These are phyloP conservation scores for Aquilaria malaccensis DNA, from an alignment of 345 rosid species.

Conservation along the genomic window DNA sequence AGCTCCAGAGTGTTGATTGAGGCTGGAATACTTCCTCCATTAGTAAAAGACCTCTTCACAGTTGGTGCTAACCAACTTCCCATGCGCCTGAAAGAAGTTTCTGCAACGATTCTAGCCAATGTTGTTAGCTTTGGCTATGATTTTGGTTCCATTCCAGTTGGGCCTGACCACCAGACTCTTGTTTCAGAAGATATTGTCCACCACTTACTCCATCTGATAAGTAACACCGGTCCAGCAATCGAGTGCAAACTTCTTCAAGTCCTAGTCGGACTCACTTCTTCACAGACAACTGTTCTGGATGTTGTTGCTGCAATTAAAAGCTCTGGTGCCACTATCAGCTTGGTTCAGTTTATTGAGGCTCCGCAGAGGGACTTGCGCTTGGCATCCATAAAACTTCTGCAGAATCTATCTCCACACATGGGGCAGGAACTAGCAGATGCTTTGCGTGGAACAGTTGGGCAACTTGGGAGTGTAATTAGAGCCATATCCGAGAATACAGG, in stretches of 20 bases:
- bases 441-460: conserved; percentile 73
- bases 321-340: conserved; percentile 87
- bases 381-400: conserved; percentile 82
- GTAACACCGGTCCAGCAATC: conserved; percentile 95
- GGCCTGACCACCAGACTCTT: conserved; percentile 67
- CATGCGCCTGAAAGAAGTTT: conserved; percentile 78
- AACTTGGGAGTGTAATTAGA: conserved; percentile 62
- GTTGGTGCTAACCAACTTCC: conserved; percentile 77
- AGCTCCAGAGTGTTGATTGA: conserved; percentile 77
- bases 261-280: conserved; percentile 88
- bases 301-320: conserved; percentile 83
- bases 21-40: conserved; percentile 84
- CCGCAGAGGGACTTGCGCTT: conserved; percentile 72
- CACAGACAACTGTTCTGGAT: conserved; percentile 50
- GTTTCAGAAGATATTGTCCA: conserved; percentile 79
- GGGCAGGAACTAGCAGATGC: conserved; percentile 77
- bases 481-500: conserved; percentile 62
- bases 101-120: conserved; percentile 92
- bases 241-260: conserved; percentile 92
- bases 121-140: conserved; percentile 74
- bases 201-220: conserved; percentile 74
- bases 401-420: conserved; percentile 75
- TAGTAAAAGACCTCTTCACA: conserved; percentile 72
- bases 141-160: conserved; percentile 58
- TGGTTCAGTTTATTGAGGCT: conserved; percentile 94